Conservation (phyloP, 768 basidiomycete species). For the Hypholoma sublateritium region DNA sequence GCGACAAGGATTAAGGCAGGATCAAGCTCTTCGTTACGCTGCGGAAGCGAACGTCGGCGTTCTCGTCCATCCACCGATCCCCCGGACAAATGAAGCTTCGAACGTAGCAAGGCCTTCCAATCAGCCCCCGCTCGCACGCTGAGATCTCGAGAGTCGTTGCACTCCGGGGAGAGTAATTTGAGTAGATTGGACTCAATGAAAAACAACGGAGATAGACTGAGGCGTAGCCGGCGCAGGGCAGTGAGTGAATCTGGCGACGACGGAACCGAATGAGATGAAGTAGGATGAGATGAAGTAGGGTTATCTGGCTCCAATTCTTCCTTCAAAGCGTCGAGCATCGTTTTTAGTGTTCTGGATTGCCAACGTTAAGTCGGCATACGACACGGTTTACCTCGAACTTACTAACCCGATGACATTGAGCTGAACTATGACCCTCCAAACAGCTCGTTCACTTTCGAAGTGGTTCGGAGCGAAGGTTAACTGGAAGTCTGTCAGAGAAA, state of each 20-base stretch:
- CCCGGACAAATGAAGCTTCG: not conserved
- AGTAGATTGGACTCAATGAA: slow-evolving; percentile 55
- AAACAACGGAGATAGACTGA: slow-evolving; percentile 47
- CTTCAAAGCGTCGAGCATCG: slow-evolving; percentile 52
- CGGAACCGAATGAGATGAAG: slow-evolving; percentile 15
- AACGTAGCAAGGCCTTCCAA: slow-evolving; percentile 53
- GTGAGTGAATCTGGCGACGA: slow-evolving; percentile 18
- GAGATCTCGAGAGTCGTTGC: slow-evolving; percentile 36
- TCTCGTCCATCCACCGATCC: not conserved
- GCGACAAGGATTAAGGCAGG: slow-evolving; percentile 51
- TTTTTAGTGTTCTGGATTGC: slow-evolving; percentile 51
- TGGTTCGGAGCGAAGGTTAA: slow-evolving; percentile 61
- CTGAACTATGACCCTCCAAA: slow-evolving; percentile 68
- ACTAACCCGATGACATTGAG: slow-evolving; percentile 65
- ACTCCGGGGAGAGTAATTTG: slow-evolving; percentile 48
- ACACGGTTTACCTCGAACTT: not conserved
- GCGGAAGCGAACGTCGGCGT: slow-evolving; percentile 20
- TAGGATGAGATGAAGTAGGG: slow-evolving; percentile 13
- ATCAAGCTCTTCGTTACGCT: slow-evolving; percentile 32
- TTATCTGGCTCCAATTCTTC: slow-evolving; percentile 38
- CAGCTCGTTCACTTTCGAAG: slow-evolving; percentile 54
- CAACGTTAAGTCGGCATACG: not conserved
- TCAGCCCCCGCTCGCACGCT: slow-evolving; percentile 56
- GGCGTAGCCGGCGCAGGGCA: slow-evolving; percentile 31
- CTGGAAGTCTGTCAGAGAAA: slow-evolving; percentile 55